Base-by-base conservation (phyloP, 2,329 filamentous ascomycete genomes). In the Microascus cirrosus region DNA sequence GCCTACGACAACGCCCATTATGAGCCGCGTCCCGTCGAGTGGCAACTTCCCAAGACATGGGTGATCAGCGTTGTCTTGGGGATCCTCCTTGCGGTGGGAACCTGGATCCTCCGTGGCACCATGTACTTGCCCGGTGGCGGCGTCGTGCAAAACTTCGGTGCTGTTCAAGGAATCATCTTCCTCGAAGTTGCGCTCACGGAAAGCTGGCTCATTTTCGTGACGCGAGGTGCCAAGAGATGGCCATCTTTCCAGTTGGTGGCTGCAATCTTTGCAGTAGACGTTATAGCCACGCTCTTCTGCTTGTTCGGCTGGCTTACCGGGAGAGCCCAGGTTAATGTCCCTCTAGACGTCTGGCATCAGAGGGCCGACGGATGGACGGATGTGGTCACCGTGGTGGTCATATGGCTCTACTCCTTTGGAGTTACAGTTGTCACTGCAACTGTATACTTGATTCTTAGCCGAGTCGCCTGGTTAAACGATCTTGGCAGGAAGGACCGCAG, bases 21-120 rank as follows among this genome's bases (percentile, higher is more conserved):
- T 65, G 87, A 90, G 68, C 78, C 78, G 60, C 83, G 86, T 45
- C 87, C 87, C 15, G 87, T 90, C 65, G 86, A 90, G 71, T 90
- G 87, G 87, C 87, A 90, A 74, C 71, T 90, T 62, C 86, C 86
- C 62, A 90, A 90, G 79, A 90, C 90, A 69, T 90, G 86, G 87
- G 79, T 90, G 63, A 89, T 90, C 66, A 85, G 81, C 61, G 76
- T 87, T 63, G 74, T 87, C 60, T 80, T 90, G 55, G 87, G 87
- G 70, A 63, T 81, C 36, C 73, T 89, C 52, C 84, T 90, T 50
- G 86, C 87, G 58, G 68, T 81, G 52, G 86, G 77, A 60, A 90
- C 87, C 65, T 90, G 87, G 87, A 76, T 90, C 67, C 74, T 89
- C 62, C 86, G 86, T 66, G 87, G 82, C 56, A 80, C 86, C 54